Conservation (phyloP, 2,329 filamentous ascomycete genomes). For the Fusarium sulawesiense region DNA sequence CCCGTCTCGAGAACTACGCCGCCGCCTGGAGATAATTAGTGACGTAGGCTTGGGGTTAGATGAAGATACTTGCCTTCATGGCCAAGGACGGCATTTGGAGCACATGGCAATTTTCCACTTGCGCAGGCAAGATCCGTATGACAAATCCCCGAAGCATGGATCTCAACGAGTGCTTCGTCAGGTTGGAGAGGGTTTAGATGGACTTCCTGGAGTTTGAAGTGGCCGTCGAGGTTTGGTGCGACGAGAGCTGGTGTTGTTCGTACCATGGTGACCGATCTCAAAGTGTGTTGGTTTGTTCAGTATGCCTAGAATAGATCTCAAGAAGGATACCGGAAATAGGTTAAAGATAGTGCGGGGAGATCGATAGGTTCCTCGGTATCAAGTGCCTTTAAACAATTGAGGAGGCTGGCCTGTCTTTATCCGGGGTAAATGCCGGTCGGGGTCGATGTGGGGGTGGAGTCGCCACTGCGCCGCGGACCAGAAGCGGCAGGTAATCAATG, state of each 20-base stretch:
- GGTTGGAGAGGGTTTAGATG: background rate
- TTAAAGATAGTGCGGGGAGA: background rate
- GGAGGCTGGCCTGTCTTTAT: background rate
- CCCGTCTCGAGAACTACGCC: conserved; percentile 26
- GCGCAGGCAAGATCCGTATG: conserved; percentile 58
- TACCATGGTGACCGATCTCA: no score
- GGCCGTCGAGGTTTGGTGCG: conserved; percentile 2
- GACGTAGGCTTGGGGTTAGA: no score
- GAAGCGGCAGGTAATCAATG: background rate
- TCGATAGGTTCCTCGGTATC: background rate
- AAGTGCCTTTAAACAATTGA: background rate
- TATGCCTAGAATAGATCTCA: background rate
- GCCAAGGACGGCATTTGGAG: conserved; percentile 10
- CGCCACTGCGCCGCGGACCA: background rate
- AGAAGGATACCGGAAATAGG: background rate
- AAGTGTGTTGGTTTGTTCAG: no score
- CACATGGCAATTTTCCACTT: conserved; percentile 14
- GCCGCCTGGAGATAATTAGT: no score
- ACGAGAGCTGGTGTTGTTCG: conserved; percentile 16
- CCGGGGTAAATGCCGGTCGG: conserved; percentile 7
- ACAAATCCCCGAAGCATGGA: conserved; percentile 23
- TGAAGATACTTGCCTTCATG: conserved; percentile 60
- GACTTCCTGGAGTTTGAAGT: conserved; percentile 5
- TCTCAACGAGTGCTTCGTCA: conserved; percentile 25
- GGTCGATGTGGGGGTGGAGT: conserved; percentile 13